These are phyloP conservation scores for Chaetoceros muelleri DNA, from an alignment of 108 stramenopile species.

Conservation along the genomic window DNA sequence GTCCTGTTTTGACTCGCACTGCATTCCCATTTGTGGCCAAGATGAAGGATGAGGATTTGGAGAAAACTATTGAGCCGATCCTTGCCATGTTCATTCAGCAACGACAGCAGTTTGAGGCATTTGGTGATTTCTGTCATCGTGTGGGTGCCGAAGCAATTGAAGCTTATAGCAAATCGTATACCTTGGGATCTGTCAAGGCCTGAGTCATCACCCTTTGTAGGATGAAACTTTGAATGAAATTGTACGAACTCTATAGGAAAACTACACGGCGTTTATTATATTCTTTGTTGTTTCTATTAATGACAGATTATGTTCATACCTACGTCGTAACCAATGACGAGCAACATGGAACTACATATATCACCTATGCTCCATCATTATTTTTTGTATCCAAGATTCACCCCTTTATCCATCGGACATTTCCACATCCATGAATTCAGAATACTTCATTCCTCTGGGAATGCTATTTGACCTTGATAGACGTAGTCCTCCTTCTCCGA, in stretches of 20 bases:
- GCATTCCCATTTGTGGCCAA: slow-evolving; percentile 85
- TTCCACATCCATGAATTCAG: neutral
- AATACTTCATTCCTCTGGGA: neutral
- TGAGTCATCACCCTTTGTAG: too few relatives aligned
- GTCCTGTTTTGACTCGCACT: slow-evolving; percentile 84
- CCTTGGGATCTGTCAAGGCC: slow-evolving; percentile 28
- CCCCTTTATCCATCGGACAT: too few relatives aligned
- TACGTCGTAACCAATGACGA: too few relatives aligned
- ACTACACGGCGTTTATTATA: too few relatives aligned
- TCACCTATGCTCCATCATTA: neutral
- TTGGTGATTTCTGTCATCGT: slow-evolving; percentile 87
- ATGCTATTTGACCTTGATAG: neutral
- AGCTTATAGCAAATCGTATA: slow-evolving; percentile 28
- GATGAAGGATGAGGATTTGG: slow-evolving; percentile 73
- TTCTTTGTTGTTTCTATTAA: too few relatives aligned
- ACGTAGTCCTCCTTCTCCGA: too few relatives aligned
- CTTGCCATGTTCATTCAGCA: slow-evolving; percentile 77
- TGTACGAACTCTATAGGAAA: too few relatives aligned
- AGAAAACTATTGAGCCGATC: slow-evolving; percentile 82
- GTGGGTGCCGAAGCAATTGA: slow-evolving; percentile 74
- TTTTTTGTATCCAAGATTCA: neutral
- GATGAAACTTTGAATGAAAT: too few relatives aligned
- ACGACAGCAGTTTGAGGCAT: slow-evolving; percentile 75
- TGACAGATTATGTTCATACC: too few relatives aligned
- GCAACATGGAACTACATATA: too few relatives aligned